A percentile compares a stretch with the other conserved stretches of the same genome.
These are phyloP conservation scores for Plasmopara viticola DNA, from an alignment of 352 stramenopile genomes.

Conservation along the genomic window DNA sequence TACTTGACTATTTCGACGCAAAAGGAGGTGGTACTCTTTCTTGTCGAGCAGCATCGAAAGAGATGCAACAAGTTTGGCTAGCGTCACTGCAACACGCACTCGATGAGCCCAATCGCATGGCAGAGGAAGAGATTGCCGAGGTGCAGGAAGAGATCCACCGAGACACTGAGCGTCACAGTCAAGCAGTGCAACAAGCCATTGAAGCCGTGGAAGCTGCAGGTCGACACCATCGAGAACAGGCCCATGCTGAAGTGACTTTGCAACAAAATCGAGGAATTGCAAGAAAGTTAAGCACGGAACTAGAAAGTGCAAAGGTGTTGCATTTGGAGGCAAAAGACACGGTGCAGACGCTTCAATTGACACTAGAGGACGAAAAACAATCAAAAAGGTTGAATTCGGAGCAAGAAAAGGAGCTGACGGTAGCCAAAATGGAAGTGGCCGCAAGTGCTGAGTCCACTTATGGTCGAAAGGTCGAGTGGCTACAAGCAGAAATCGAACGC, in stretches of 20 bases:
- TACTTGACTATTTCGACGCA: slow-evolving; percentile 31
- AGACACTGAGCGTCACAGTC: slow-evolving; percentile 33
- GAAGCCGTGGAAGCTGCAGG: slow-evolving; percentile 42
- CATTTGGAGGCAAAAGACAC: slow-evolving; percentile 20
- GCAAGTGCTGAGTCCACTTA: slow-evolving; percentile 41
- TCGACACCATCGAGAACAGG: slow-evolving; percentile 22
- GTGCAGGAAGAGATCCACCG: slow-evolving; percentile 42
- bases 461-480: slow-evolving; percentile 19
- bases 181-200: slow-evolving; percentile 37
- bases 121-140: slow-evolving; percentile 70
- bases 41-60: slow-evolving; percentile 49
- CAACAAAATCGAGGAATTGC: slow-evolving; percentile 26
- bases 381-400: slow-evolving; percentile 10
- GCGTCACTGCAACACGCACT: slow-evolving; percentile 52
- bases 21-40: slow-evolving; percentile 31
- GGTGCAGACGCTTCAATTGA: neutral
- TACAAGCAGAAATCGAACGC: slow-evolving; percentile 17
- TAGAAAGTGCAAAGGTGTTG: slow-evolving; percentile 23
- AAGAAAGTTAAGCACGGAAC: slow-evolving; percentile 22
- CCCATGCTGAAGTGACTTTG: slow-evolving; percentile 24
- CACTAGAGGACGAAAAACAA: neutral
- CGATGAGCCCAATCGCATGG: slow-evolving; percentile 64
- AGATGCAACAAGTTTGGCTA: slow-evolving; percentile 53
- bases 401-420: slow-evolving; percentile 24
- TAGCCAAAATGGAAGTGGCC: slow-evolving; percentile 58